Conservation (phyloP, 202 grass and related monocot species). For the Tripidium arundinaceum region DNA sequence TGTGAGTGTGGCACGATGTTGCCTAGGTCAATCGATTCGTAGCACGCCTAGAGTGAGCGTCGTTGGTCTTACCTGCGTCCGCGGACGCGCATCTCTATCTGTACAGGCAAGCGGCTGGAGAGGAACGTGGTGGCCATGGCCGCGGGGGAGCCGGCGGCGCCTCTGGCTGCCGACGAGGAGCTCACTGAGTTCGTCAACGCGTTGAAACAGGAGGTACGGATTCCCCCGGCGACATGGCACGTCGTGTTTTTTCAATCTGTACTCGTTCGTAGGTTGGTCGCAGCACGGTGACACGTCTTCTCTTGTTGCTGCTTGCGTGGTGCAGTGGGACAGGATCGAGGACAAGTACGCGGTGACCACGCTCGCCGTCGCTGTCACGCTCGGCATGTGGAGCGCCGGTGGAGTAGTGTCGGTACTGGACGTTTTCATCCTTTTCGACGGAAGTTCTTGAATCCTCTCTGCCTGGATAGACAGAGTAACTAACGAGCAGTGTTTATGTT, state of each 20-base stretch:
- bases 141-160: constrained; percentile 57
- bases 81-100: neutral
- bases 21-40: too few relatives aligned
- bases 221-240: too few relatives aligned
- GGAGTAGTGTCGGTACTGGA: constrained; percentile 68
- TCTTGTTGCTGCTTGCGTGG: neutral
- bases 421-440: too few relatives aligned
- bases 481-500: neutral
- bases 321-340: constrained; percentile 70
- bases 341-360: constrained; percentile 83
- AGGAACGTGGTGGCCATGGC: constrained; percentile 71
- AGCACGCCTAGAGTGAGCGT: too few relatives aligned
- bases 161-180: constrained; percentile 47
- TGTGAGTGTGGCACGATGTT: too few relatives aligned
- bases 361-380: constrained; percentile 49
- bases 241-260: neutral
- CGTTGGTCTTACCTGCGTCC: neutral
- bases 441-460: neutral
- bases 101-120: constrained; percentile 52
- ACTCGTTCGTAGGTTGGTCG: neutral
- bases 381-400: constrained; percentile 74
- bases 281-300: neutral
- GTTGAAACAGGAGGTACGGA: constrained; percentile 62
- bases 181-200: constrained; percentile 58
- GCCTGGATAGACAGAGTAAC: neutral